These are phyloP conservation scores for Coemansia reversa DNA, from an alignment of 192 early-diverging fungal species.

Conservation along the genomic window DNA sequence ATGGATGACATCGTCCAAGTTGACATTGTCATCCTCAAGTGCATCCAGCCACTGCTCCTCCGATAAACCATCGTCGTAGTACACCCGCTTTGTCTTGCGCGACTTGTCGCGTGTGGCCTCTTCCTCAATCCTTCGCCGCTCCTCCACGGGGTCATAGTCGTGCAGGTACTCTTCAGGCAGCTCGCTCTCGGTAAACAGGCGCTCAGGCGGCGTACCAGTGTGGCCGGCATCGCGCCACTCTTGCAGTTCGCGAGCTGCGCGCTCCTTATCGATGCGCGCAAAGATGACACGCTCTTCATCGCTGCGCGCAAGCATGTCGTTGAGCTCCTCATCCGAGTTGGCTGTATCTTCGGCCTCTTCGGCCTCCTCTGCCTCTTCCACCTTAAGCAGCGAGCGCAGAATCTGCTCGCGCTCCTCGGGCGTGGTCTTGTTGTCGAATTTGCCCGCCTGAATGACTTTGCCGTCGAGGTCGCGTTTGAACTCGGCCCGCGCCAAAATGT, in stretches of 20 bases:
- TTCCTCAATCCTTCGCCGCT: constrained; percentile 54
- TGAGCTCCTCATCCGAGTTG: constrained; percentile 86
- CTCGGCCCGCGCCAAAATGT: constrained; percentile 88
- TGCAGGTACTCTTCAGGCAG: constrained; percentile 76
- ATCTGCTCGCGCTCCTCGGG: constrained; percentile 91
- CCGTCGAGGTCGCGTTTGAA: constrained; percentile 96
- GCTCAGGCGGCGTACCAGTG: constrained; percentile 62
- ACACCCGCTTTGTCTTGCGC: constrained; percentile 69
- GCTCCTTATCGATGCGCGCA: constrained; percentile 72
- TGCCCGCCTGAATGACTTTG: constrained; percentile 99
- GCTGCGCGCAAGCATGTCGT: constrained; percentile 86
- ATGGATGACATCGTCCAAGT: constrained; percentile 60
- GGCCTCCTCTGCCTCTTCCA: constrained; percentile 77
- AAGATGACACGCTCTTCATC: constrained; percentile 71
- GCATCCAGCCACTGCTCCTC: constrained; percentile 92
- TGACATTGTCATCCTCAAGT: constrained; percentile 64
- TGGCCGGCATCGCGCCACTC: constrained; percentile 60
- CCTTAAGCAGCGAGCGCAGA: constrained; percentile 78
- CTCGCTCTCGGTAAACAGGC: constrained; percentile 83
- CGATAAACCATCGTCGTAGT: constrained; percentile 89
- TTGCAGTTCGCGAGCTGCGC: constrained; percentile 55
- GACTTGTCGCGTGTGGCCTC: constrained; percentile 71
- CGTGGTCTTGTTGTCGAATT: constrained; percentile 96
- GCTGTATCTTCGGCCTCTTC: constrained; percentile 61
- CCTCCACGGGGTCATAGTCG: constrained; percentile 59